Evolutionary conservation across 2,329 filamentous ascomycete species (phyloP).

Genomic region (Ophiostoma perfectum): DNA sequence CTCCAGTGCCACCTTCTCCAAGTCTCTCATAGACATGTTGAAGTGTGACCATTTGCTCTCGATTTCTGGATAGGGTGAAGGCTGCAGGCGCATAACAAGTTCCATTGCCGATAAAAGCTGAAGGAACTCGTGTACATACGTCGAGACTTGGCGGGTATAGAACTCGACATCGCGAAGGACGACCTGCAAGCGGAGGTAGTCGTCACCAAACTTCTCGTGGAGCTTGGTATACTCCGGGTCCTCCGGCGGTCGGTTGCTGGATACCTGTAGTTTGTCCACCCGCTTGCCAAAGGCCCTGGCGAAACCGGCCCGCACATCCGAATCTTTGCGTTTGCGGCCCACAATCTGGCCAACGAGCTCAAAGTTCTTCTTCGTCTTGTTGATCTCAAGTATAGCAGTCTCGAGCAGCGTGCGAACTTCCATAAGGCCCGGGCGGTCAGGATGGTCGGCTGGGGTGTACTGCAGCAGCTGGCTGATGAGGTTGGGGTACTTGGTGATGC

Average conservation of each 20-base stretch:
- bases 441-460: conserved; percentile 74
- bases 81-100: conserved; percentile 66
- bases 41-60: conserved; percentile 94
- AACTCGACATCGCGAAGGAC: conserved; percentile 91
- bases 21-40: conserved; percentile 78
- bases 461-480: conserved; percentile 75
- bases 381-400: conserved; percentile 75
- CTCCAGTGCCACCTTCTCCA: conserved; percentile 75
- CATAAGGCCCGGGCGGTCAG: conserved; percentile 64
- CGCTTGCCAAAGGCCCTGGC: conserved; percentile 86
- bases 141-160: conserved; percentile 75
- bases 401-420: conserved; percentile 51
- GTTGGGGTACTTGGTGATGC: conserved; percentile 88
- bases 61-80: conserved; percentile 71
- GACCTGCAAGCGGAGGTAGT: conserved; percentile 87
- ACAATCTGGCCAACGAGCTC: conserved; percentile 89
- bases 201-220: conserved; percentile 82
- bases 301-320: conserved; percentile 76
- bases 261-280: conserved; percentile 73
- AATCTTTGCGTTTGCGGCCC: conserved; percentile 77
- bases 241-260: conserved; percentile 58
- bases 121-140: conserved; percentile 75
- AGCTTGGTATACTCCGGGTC: conserved; percentile 76
- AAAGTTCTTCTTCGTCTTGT: conserved; percentile 91
- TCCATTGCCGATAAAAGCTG: conserved; percentile 78